Evolutionary conservation across 192 early-diverging fungal genomes (phyloP).

Genomic region (Coemansia javaensis): DNA sequence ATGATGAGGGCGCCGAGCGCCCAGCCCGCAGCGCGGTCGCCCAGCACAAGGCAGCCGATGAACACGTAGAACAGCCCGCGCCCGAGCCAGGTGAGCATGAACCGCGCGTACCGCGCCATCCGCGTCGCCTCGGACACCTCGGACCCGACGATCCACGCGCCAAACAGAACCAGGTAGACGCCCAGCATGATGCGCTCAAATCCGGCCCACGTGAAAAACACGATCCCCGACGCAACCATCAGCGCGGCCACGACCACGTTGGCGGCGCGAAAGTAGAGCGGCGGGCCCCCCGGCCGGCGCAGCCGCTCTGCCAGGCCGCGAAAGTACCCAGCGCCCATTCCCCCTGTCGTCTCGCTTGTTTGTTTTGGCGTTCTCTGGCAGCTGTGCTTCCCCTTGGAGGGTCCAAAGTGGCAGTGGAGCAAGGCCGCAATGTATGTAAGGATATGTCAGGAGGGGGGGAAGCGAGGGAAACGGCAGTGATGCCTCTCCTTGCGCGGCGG

Average conservation of each 20-base stretch:
- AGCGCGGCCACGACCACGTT: slow-evolving; percentile 34
- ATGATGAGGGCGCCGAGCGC: slow-evolving; percentile 37
- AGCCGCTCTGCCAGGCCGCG: slow-evolving; percentile 26
- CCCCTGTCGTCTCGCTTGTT: too few species aligned
- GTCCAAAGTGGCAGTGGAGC: too few species aligned
- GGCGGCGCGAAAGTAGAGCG: slow-evolving; percentile 36
- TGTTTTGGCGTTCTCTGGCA: too few species aligned
- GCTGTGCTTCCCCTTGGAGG: too few species aligned
- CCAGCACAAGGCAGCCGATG: slow-evolving; percentile 42
- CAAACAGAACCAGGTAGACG: slow-evolving; percentile 38
- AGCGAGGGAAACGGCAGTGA: too few species aligned
- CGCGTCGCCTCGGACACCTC: slow-evolving; percentile 35
- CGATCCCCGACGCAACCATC: slow-evolving; percentile 36
- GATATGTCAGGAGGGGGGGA: too few species aligned
- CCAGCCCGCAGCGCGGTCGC: slow-evolving; percentile 31
- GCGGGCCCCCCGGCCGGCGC: slow-evolving; percentile 41
- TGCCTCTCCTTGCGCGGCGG: too few species aligned
- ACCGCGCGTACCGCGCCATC: slow-evolving; percentile 36
- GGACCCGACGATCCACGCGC: slow-evolving; percentile 38
- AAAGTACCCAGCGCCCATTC: slow-evolving; percentile 37
- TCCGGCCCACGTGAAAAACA: slow-evolving; percentile 40
- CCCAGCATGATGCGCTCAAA: slow-evolving; percentile 48
- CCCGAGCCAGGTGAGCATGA: slow-evolving; percentile 48
- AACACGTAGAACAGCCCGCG: slow-evolving; percentile 46
- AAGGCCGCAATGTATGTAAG: too few species aligned